phyloP scores from a whole-genome alignment of 1,284 basidiomycete genomes.

The Microstroma glucosiphilum region DNA sequence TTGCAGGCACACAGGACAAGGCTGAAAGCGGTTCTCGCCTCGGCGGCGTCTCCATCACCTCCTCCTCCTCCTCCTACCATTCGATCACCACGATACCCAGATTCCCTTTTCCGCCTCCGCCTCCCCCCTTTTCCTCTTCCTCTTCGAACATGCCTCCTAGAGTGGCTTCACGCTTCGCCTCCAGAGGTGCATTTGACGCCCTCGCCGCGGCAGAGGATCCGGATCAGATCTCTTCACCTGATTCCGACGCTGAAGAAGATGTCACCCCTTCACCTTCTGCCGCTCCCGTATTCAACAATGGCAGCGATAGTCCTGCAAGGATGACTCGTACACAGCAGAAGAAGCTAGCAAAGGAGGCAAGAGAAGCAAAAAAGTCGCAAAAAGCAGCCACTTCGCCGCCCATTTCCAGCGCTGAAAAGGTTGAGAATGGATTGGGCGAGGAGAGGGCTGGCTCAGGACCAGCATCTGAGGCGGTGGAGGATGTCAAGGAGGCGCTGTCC shows the following conservation, averaged over 20 bases:
- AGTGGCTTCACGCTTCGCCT: constrained; percentile 14
- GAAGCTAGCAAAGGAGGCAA: constrained; percentile 7
- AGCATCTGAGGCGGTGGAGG: neutral
- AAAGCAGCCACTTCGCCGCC: neutral
- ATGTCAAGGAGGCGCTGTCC: neutral
- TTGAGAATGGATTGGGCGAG: neutral
- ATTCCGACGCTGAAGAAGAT: neutral
- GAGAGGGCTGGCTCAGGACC: neutral
- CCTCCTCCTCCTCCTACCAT: neutral
- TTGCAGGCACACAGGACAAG: no score
- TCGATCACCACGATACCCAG: neutral
- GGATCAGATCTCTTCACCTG: neutral
- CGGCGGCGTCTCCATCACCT: neutral
- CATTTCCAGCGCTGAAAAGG: neutral
- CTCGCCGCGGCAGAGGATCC: constrained; percentile 4
- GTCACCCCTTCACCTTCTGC: neutral
- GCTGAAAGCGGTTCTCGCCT: no score
- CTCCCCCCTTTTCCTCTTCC: neutral
- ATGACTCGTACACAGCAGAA: constrained; percentile 5
- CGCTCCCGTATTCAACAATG: neutral
- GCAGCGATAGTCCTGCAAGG: neutral
- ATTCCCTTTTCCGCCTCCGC: neutral
- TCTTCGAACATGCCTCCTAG: constrained; percentile 9
- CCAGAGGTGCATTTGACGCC: constrained; percentile 14
- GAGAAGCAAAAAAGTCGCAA: constrained; percentile 4